Evolutionary conservation across 1,139 yeast genomes (phyloP).

Genomic region (Blastobotrys aristatus): DNA sequence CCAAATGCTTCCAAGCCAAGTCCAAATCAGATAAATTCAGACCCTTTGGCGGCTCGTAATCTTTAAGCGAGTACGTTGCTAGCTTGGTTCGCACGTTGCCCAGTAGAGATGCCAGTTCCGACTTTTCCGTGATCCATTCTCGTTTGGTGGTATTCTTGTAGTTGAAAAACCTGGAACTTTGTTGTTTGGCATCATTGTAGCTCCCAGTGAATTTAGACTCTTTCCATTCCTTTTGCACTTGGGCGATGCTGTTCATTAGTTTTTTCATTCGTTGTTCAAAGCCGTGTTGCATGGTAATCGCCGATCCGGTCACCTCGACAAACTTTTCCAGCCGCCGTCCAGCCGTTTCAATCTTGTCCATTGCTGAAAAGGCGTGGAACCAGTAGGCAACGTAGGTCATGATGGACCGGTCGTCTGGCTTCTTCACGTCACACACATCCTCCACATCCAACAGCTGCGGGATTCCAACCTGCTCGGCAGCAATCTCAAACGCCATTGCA

Average conservation of each 20-base stretch:
- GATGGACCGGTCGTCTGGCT: slow-evolving; percentile 63
- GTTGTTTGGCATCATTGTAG: slow-evolving; percentile 34
- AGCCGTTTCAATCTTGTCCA: slow-evolving; percentile 39
- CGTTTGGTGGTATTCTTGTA: slow-evolving; percentile 36
- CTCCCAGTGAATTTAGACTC: slow-evolving; percentile 29
- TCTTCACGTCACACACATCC: slow-evolving; percentile 45
- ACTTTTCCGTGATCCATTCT: slow-evolving; percentile 38
- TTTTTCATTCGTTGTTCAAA: slow-evolving; percentile 34
- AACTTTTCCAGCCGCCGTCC: slow-evolving; percentile 39
- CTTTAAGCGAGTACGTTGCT: slow-evolving; percentile 36
- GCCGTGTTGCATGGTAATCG: slow-evolving; percentile 35
- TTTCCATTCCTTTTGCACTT: slow-evolving; percentile 26
- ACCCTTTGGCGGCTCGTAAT: slow-evolving; percentile 37
- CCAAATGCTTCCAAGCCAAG: slow-evolving; percentile 32
- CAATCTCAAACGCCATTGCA: slow-evolving; percentile 38
- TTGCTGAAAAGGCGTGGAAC: slow-evolving; percentile 49
- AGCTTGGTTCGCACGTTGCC: slow-evolving; percentile 39
- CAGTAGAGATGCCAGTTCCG: slow-evolving; percentile 35
- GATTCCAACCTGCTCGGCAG: slow-evolving; percentile 45
- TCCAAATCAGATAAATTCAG: slow-evolving; percentile 33
- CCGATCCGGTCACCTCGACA: slow-evolving; percentile 35
- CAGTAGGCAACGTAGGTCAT: slow-evolving; percentile 62
- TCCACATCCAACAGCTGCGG: slow-evolving; percentile 56
- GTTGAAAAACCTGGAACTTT: slow-evolving; percentile 27
- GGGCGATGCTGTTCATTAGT: slow-evolving; percentile 29